These are phyloP conservation scores for Cladosporium cucumerinum DNA, from an alignment of 2,329 filamentous ascomycete species.

Conservation along the genomic window DNA sequence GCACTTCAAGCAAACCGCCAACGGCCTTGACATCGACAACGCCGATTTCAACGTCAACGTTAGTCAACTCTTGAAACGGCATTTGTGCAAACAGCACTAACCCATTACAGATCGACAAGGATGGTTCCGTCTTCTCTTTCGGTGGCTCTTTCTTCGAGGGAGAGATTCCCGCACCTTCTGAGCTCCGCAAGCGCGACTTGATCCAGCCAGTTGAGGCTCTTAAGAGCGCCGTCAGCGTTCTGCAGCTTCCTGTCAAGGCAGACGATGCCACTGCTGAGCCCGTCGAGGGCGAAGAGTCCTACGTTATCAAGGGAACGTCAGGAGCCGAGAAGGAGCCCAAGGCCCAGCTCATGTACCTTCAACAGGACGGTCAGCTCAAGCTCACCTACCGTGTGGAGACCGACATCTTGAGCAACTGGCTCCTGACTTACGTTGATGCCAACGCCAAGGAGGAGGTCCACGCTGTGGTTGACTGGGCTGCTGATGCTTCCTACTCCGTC, in stretches of 20 bases:
- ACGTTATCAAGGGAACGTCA: slow-evolving; percentile 47
- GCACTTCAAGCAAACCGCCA: slow-evolving; percentile 57
- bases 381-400: slow-evolving; percentile 60
- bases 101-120: slow-evolving; percentile 43
- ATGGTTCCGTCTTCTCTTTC: slow-evolving; percentile 57
- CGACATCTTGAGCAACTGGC: slow-evolving; percentile 55
- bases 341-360: slow-evolving; percentile 55
- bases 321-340: slow-evolving; percentile 53
- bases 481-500: slow-evolving; percentile 55
- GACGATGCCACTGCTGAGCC: slow-evolving; percentile 39
- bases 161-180: slow-evolving; percentile 40
- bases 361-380: slow-evolving; percentile 48
- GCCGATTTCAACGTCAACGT: slow-evolving; percentile 61
- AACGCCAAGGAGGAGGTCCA: slow-evolving; percentile 46
- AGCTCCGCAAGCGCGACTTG: slow-evolving; percentile 42
- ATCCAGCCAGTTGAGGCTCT: slow-evolving; percentile 46
- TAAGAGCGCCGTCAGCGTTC: slow-evolving; percentile 38
- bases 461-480: slow-evolving; percentile 57
- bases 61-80: slow-evolving; percentile 29
- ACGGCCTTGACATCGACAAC: slow-evolving; percentile 59
- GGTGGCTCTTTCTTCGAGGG: slow-evolving; percentile 52
- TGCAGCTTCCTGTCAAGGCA: slow-evolving; percentile 43
- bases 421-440: slow-evolving; percentile 58
- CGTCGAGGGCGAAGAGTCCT: slow-evolving; percentile 36
- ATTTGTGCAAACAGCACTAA: background rate